Percentiles rank a stretch among this genome's conserved stretches.
phyloP scores from a whole-genome alignment of 768 basidiomycete species.

The Collybia sordida region DNA sequence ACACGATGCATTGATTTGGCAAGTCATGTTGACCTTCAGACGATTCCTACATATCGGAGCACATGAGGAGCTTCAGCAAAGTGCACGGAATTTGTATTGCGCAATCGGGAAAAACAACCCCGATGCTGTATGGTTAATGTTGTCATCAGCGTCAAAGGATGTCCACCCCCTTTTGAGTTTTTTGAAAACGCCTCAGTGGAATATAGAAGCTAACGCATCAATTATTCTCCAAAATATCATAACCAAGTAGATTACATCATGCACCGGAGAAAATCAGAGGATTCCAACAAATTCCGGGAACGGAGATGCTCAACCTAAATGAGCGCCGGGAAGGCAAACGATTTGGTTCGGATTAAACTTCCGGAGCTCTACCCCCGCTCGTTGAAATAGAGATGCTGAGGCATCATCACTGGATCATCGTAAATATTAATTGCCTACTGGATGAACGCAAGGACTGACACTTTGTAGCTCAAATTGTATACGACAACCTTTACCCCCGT shows the following conservation, averaged over 20 bases:
- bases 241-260: neutral
- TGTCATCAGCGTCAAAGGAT: conserved; percentile 53
- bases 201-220: conserved; percentile 48
- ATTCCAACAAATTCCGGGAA: neutral
- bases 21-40: conserved; percentile 72
- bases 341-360: conserved; percentile 53
- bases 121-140: conserved; percentile 83
- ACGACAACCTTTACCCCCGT: conserved; percentile 90
- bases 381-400: conserved; percentile 72
- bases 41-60: conserved; percentile 68
- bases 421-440: neutral
- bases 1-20: conserved; percentile 76
- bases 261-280: neutral
- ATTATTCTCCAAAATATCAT: conserved; percentile 26
- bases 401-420: conserved; percentile 61
- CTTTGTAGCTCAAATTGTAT: conserved; percentile 93
- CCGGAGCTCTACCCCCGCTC: conserved; percentile 81
- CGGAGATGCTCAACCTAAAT: neutral
- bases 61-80: conserved; percentile 73
- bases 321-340: conserved; percentile 9
- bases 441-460: conserved; percentile 51
- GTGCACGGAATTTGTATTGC: conserved; percentile 63
- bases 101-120: conserved; percentile 61
- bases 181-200: conserved; percentile 59
- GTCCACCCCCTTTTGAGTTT: conserved; percentile 45